phyloP scores from a whole-genome alignment of 768 basidiomycete genomes.

The Tulasnella sp. region DNA sequence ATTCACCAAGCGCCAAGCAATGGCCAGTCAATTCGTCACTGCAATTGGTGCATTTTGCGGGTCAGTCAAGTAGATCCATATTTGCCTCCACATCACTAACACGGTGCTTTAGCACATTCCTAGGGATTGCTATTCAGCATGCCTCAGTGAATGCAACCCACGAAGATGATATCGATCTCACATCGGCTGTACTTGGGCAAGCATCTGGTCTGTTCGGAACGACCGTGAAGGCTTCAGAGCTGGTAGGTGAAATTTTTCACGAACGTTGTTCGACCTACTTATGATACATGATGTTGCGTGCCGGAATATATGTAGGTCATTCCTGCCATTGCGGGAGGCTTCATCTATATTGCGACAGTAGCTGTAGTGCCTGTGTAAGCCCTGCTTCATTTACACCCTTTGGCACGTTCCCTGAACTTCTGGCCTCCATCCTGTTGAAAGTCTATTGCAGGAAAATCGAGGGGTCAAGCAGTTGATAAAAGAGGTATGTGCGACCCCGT shows the following conservation, averaged over 20 bases:
- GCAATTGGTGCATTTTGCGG: constrained; percentile 69
- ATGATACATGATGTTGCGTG: neutral
- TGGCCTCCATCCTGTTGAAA: constrained; percentile 24
- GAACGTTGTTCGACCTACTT: constrained; percentile 13
- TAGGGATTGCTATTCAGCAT: constrained; percentile 75
- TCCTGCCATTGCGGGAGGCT: constrained; percentile 81
- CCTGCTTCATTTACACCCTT: constrained; percentile 8
- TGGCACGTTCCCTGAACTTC: constrained; percentile 2
- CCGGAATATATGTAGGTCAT: constrained; percentile 44
- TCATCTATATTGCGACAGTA: constrained; percentile 87
- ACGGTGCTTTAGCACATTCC: constrained; percentile 41
- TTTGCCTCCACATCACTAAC: constrained; percentile 20
- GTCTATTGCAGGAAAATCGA: constrained; percentile 76
- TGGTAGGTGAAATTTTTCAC: constrained; percentile 40
- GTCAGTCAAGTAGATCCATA: constrained; percentile 25
- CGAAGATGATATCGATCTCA: constrained; percentile 42
- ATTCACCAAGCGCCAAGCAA: constrained; percentile 81
- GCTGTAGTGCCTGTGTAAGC: constrained; percentile 82
- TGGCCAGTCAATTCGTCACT: constrained; percentile 87
- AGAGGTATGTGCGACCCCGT: constrained; percentile 42
- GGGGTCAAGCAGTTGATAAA: constrained; percentile 80
- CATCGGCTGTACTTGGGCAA: constrained; percentile 61
- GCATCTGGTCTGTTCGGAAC: constrained; percentile 74
- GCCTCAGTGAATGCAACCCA: constrained; percentile 29
- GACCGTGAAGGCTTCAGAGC: constrained; percentile 60